Conservation (phyloP, 1,284 basidiomycete species). For the Cutaneotrichosporon sp. region DNA sequence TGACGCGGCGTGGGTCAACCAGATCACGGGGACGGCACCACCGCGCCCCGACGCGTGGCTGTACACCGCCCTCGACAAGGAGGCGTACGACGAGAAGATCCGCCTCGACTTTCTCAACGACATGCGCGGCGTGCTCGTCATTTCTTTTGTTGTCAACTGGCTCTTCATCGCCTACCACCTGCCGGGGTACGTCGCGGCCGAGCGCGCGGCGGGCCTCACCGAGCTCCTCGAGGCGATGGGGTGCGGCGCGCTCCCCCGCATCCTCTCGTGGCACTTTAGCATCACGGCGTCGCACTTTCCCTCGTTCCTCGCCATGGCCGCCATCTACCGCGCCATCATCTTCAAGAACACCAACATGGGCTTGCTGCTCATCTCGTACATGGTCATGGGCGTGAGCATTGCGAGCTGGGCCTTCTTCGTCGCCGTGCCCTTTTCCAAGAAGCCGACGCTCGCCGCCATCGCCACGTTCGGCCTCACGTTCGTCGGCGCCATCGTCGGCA, state of each 20-base stretch:
- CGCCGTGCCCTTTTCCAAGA: constrained; percentile 32
- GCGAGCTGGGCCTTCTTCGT: constrained; percentile 41
- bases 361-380: constrained; percentile 65
- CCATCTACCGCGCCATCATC: constrained; percentile 66
- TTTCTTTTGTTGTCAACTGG: constrained; percentile 67
- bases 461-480: constrained; percentile 5
- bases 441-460: constrained; percentile 34
- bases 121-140: constrained; percentile 63
- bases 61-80: constrained; percentile 67
- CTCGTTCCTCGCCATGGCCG: constrained; percentile 66
- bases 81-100: constrained; percentile 60
- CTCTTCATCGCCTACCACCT: constrained; percentile 71
- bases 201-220: constrained; percentile 64
- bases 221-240: constrained; percentile 74
- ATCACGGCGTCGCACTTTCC: constrained; percentile 62
- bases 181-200: constrained; percentile 66
- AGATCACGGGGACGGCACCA: constrained; percentile 60
- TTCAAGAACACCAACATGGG: constrained; percentile 65
- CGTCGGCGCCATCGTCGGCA: constrained; percentile 58
- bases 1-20: constrained; percentile 70
- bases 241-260: constrained; percentile 65
- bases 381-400: constrained; percentile 61
- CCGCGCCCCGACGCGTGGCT: constrained; percentile 68
- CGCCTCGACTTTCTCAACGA: constrained; percentile 64
- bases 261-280: constrained; percentile 69